phyloP scores from a whole-genome alignment of 192 early-diverging fungal genomes.

The Coemansia sp. region DNA sequence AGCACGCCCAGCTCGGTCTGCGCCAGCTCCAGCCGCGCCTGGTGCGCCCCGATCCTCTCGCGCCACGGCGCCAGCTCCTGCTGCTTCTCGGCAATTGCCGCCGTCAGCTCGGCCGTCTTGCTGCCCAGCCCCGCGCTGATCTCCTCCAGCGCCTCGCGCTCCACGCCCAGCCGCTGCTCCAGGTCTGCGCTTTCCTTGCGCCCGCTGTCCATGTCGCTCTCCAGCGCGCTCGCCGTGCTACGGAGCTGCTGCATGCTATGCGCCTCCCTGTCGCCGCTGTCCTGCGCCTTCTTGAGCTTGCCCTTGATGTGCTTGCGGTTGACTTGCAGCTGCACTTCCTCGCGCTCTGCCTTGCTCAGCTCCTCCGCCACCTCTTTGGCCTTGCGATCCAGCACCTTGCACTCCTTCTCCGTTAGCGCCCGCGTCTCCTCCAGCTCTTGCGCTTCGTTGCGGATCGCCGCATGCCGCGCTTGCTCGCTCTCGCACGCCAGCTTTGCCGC shows the following conservation, averaged over 20 bases:
- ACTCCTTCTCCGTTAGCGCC: slow-evolving; percentile 60
- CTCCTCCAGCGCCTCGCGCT: slow-evolving; percentile 73
- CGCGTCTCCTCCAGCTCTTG: slow-evolving; percentile 65
- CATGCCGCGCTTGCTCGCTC: slow-evolving; percentile 63
- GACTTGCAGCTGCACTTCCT: slow-evolving; percentile 84
- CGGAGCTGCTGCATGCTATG: slow-evolving; percentile 62
- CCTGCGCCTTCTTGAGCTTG: slow-evolving; percentile 78
- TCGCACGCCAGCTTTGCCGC: slow-evolving; percentile 60
- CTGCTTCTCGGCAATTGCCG: slow-evolving; percentile 83
- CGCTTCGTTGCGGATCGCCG: slow-evolving; percentile 64
- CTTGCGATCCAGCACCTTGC: slow-evolving; percentile 64
- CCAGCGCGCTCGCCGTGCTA: slow-evolving; percentile 70
- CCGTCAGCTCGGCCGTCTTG: slow-evolving; percentile 83
- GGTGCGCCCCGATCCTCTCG: slow-evolving; percentile 76
- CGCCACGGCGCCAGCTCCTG: slow-evolving; percentile 83
- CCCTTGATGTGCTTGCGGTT: slow-evolving; percentile 77
- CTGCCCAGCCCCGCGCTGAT: slow-evolving; percentile 80
- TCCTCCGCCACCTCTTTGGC: slow-evolving; percentile 60
- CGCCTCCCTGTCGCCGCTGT: slow-evolving; percentile 68
- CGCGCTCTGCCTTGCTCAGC: slow-evolving; percentile 70
- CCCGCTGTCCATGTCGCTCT: slow-evolving; percentile 62
- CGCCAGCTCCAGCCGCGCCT: slow-evolving; percentile 75
- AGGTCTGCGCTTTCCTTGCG: slow-evolving; percentile 64
- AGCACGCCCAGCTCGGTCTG: slow-evolving; percentile 81
- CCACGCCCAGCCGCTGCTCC: slow-evolving; percentile 62